These are phyloP conservation scores for Phallus indusiatus DNA, from an alignment of 768 basidiomycete genomes.

Conservation along the genomic window DNA sequence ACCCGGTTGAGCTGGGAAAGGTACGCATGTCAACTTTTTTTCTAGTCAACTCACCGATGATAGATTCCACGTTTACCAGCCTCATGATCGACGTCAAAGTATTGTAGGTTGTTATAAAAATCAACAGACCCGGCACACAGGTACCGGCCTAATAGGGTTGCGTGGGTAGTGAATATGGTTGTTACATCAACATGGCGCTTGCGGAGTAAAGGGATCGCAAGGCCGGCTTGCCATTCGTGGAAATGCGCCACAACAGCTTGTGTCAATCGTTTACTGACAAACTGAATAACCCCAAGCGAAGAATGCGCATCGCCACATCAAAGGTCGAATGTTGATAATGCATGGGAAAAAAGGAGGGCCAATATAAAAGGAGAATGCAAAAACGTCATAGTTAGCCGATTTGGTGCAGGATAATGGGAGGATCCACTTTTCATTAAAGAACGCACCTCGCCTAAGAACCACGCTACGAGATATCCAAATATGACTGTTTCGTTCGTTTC, in stretches of 20 bases:
- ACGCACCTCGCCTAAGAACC: conserved; percentile 97
- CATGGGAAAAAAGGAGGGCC: background rate
- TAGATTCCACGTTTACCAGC: conserved; percentile 99
- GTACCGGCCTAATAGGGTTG: conserved; percentile 95
- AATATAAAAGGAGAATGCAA: background rate
- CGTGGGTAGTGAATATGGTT: conserved; percentile 97
- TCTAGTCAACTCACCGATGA: conserved; percentile 41
- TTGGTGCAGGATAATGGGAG: too few species aligned
- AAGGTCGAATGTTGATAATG: background rate
- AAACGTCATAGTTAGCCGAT: background rate
- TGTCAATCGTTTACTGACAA: conserved; percentile 67
- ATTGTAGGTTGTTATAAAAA: conserved; percentile 99
- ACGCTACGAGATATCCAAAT: conserved; percentile 95
- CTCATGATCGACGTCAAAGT: conserved; percentile 99
- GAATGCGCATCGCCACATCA: conserved; percentile 1
- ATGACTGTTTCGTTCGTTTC: conserved; percentile 98
- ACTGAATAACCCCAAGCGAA: conserved; percentile 34
- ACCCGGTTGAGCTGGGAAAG: background rate
- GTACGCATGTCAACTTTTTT: too few species aligned
- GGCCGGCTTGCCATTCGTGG: conserved; percentile 99
- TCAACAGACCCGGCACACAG: conserved; percentile 97
- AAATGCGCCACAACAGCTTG: conserved; percentile 95
- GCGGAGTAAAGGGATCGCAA: conserved; percentile 88
- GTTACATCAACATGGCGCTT: conserved; percentile 98
- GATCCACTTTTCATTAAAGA: too few species aligned